Base-by-base conservation (phyloP, 139 green algal species). In the Chlorella sp. region DNA sequence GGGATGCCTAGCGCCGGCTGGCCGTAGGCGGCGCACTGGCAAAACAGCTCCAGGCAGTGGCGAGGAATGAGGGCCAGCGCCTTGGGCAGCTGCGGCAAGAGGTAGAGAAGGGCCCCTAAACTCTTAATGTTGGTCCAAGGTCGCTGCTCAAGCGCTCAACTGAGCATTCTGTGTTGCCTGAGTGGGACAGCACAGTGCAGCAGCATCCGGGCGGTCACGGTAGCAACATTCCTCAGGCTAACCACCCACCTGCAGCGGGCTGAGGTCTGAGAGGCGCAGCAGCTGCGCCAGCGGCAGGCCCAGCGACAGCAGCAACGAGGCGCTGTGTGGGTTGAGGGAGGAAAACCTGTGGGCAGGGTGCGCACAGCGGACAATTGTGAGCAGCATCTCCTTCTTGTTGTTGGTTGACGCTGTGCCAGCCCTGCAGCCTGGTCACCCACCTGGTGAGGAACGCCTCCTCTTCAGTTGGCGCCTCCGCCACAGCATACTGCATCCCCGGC, bases 281-380 rank as follows among this genome's bases (percentile, higher is more conserved):
- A 92, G 87, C 74, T 92, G 69, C 3, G 51, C 36, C 75, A 92
- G 74, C 28, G 67, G 64, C 68, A 86, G 65, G 34, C 51, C n/a
- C 1, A 80, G 44, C 0, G 80, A 75, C 17, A 80, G 60, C 44
- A 92, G 69, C 28, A 63, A 15, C 16, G 87, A 81, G 4, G 89
- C 89, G 20, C 67, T 88, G 63, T 90, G 74, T 1, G 87, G 83
- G 63, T 92, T 92, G 21, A 92, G 36, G 17, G 51, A 82, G 9
- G 86, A 60, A 82, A 90, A 71, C 63, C 64, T 51, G 74, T 71
- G 26, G 11, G 3, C 28, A 44, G 9, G 55, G 39, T 32, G 13
- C 25, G 30, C 13, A 16, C 9, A 9, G 44, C 44, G 9, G 44
- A 51, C 9, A n/a, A n/a, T n/a, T n/a, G n/a, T n/a, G n/a, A n/a